Base-by-base conservation (phyloP, 345 rosid species). In the Arabidopsis arenosa region DNA sequence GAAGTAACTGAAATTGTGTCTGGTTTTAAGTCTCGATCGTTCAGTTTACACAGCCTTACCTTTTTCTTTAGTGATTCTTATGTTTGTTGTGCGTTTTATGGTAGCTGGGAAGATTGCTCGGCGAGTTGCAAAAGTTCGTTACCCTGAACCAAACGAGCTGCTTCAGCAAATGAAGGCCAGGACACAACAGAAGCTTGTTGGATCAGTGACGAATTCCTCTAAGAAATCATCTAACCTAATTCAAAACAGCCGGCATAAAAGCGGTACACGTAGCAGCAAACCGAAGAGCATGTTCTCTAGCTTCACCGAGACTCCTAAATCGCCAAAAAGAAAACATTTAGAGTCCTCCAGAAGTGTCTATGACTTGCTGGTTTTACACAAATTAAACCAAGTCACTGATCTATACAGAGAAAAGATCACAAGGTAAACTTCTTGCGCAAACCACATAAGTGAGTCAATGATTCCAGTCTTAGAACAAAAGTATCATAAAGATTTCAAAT, bases 91-190 rank as follows among this genome's bases (percentile, higher is more conserved):
- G 43, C 3, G 33, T n/a, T 41, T 68, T 62, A 74, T 83, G 72
- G 13, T 53, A 92, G 96, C 62, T 67, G 91, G 88, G 65, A 88
- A 85, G 77, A 79, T 90, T 68, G 79, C 92, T 14, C 74, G 90
- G 12, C 78, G 86, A 67, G 88, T 87, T 28, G 81, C 96, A 2
- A 72, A 90, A 15, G 89, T 85, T 55, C 84, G 85, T 62, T 86
- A 75, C 74, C 89, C 89, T 14, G 96, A 88, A n/a, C 92, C 97
- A 5, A 72, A 84, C 17, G 88, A 90, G 72, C 78, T 87, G 9
- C 45, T 58, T 3, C 87, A 86, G 71, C 57, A 73, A 21, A 49
- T 37, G 15, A 73, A 32, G 32, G 40, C 71, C 13, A 72, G 71
- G 53, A 39, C 59, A 9, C 62, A 67, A 59, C 78, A 70, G 45